phyloP scores from a whole-genome alignment of 2,329 filamentous ascomycete genomes.

The Myrmaecium sp. region DNA sequence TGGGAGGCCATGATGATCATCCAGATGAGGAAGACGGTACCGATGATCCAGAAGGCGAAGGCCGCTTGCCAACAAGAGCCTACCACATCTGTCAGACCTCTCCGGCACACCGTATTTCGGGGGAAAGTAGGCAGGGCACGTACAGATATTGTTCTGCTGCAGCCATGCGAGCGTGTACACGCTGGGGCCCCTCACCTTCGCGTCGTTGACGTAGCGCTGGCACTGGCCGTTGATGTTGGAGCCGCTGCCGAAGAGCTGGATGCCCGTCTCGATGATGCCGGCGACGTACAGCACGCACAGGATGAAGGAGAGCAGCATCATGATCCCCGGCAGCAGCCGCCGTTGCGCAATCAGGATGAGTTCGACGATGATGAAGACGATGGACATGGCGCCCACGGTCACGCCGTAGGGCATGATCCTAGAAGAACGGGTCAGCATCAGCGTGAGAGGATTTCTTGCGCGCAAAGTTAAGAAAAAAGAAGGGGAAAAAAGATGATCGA shows the following conservation, averaged over 20 bases:
- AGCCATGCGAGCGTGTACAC: conserved; percentile 43
- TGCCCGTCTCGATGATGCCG: conserved; percentile 43
- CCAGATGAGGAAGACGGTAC: conserved; percentile 46
- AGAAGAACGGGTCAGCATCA: no score
- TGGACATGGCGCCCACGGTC: conserved; percentile 36
- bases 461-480: no score
- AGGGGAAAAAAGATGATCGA: neutral
- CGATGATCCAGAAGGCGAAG: conserved; percentile 47
- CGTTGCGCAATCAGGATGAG: conserved; percentile 38
- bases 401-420: conserved; percentile 52
- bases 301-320: conserved; percentile 44
- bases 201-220: conserved; percentile 36
- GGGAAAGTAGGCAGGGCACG: conserved; percentile 11
- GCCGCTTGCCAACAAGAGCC: conserved; percentile 45
- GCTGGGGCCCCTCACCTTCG: conserved; percentile 28
- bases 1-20: conserved; percentile 47
- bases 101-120: neutral
- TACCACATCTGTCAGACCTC: conserved; percentile 8
- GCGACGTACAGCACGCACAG: conserved; percentile 44
- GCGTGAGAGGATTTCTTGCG: no score
- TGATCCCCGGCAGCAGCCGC: conserved; percentile 39
- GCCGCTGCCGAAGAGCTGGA: conserved; percentile 41
- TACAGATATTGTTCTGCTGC: conserved; percentile 45
- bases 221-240: conserved; percentile 43
- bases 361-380: conserved; percentile 42